phyloP scores from a whole-genome alignment of 306 rosid genomes.

The Rosa persica region DNA sequence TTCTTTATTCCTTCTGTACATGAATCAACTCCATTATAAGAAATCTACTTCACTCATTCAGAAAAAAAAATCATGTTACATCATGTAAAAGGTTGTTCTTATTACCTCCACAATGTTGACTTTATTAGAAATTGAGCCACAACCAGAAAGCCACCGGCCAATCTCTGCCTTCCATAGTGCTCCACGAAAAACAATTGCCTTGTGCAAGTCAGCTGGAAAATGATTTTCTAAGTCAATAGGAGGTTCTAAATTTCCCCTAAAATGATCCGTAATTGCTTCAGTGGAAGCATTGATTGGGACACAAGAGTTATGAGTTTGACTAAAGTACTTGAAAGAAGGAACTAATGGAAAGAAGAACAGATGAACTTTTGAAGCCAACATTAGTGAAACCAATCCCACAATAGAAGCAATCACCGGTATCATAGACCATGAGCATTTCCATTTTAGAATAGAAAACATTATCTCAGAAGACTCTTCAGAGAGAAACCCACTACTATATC shows the following conservation, averaged over 20 bases:
- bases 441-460: constrained; percentile 55
- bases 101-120: constrained; percentile 79
- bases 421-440: constrained; percentile 74
- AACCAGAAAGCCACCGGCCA: constrained; percentile 89
- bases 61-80: not conserved
- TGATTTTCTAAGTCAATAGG: constrained; percentile 41
- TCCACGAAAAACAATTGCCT: constrained; percentile 63
- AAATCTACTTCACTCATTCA: not conserved
- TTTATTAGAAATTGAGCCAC: constrained; percentile 54
- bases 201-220: constrained; percentile 64
- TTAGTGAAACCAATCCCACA: constrained; percentile 60
- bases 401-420: constrained; percentile 58
- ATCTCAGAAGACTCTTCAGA: constrained; percentile 43
- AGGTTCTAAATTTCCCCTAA: constrained; percentile 31
- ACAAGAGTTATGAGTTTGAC: constrained; percentile 55
- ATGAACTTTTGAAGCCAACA: constrained; percentile 66
- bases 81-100: not conserved
- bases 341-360: constrained; percentile 77
- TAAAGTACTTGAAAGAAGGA: constrained; percentile 65
- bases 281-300: constrained; percentile 42
- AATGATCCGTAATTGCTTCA: constrained; percentile 28
- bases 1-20: not conserved
- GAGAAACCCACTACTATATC: constrained; percentile 4
- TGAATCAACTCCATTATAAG: not conserved
- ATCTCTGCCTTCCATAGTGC: constrained; percentile 93